These are phyloP conservation scores for Ceratonia siliqua DNA, from an alignment of 306 rosid genomes.

Conservation along the genomic window DNA sequence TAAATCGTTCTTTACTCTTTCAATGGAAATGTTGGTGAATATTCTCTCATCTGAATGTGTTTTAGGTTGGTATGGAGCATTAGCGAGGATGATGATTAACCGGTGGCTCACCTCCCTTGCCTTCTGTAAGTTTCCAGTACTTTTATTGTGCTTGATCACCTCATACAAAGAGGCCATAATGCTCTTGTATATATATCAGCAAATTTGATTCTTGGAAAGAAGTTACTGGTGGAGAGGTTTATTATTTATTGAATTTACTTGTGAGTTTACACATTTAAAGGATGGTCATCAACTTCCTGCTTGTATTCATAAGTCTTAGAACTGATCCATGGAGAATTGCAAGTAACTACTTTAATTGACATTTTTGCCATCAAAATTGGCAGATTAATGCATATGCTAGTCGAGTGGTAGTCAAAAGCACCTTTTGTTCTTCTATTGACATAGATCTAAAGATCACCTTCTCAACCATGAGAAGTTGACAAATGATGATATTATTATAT, in stretches of 20 bases:
- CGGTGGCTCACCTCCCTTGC: conserved; percentile 18
- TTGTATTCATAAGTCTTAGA: not conserved
- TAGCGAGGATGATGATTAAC: conserved; percentile 47
- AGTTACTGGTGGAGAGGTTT: conserved; percentile 15
- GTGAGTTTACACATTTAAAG: not conserved
- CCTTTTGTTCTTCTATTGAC: not conserved
- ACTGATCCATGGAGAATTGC: not conserved
- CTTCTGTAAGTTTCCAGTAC: conserved; percentile 45
- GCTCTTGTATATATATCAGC: conserved; percentile 7
- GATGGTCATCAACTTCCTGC: not conserved
- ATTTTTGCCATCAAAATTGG: not conserved
- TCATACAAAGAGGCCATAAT: not conserved
- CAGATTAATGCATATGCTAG: not conserved
- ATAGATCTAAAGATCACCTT: not conserved
- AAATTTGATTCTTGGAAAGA: conserved; percentile 10
- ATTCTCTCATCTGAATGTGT: conserved; percentile 26
- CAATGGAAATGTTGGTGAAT: conserved; percentile 28
- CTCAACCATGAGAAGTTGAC: not conserved
- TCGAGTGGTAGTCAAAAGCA: not conserved
- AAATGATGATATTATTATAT: not conserved
- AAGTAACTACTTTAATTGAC: not conserved
- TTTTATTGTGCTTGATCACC: not conserved
- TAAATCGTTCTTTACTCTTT: conserved; percentile 15
- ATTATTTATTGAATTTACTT: not conserved
- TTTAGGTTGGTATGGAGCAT: conserved; percentile 71